These are phyloP conservation scores for Neonectria ditissima DNA, from an alignment of 2,329 filamentous ascomycete genomes.

Conservation along the genomic window DNA sequence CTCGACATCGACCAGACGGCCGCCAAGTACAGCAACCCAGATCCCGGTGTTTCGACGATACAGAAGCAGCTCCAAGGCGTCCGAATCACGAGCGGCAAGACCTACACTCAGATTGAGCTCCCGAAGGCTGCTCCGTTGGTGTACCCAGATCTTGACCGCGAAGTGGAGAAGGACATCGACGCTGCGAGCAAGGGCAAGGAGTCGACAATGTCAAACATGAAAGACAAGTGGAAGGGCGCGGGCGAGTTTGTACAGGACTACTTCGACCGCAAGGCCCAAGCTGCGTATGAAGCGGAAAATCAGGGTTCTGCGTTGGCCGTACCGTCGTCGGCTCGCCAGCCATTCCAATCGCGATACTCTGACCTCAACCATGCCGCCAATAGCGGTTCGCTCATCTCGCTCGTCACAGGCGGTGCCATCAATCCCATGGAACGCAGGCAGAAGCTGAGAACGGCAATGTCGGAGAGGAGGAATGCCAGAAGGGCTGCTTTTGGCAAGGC, in stretches of 20 bases:
- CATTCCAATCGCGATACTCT: conserved; percentile 13
- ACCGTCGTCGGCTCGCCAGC: background rate
- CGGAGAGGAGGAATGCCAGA: background rate
- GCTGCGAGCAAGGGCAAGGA: conserved; percentile 6
- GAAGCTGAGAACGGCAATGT: background rate
- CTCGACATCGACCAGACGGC: conserved; percentile 17
- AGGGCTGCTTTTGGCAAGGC: conserved; percentile 4
- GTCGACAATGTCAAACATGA: background rate
- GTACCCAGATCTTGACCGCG: conserved; percentile 14
- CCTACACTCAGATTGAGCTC: conserved; percentile 10
- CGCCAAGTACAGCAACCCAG: conserved; percentile 15
- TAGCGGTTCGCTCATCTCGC: conserved; percentile 16
- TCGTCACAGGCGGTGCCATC: conserved; percentile 15
- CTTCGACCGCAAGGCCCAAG: conserved; percentile 19
- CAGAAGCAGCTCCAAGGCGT: conserved; percentile 7
- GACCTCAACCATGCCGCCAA: conserved; percentile 18
- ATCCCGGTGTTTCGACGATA: background rate
- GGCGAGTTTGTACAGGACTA: conserved; percentile 21
- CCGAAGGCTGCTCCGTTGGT: conserved; percentile 16
- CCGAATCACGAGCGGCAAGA: conserved; percentile 18
- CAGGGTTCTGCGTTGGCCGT: conserved; percentile 5
- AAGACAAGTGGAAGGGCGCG: conserved; percentile 14
- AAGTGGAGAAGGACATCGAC: background rate
- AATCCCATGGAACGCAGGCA: conserved; percentile 6
- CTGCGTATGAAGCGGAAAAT: conserved; percentile 2